Base-by-base conservation (phyloP, 192 early-diverging fungal genomes). In the Coemansia sp. region DNA sequence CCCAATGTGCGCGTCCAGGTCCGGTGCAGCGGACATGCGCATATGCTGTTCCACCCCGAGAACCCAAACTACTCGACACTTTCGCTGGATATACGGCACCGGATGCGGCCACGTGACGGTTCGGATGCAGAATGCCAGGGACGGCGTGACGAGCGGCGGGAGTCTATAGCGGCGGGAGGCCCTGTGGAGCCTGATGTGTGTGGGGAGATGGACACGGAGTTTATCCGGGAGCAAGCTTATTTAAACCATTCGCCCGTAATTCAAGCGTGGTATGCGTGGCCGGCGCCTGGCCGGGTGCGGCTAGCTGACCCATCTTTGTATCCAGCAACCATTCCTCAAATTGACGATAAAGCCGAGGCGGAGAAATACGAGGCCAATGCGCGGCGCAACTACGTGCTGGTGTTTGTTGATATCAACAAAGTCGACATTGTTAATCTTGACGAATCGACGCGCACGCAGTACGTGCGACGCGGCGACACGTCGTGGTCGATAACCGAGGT, bases 241-340 rank as follows among this genome's bases (percentile, higher is more conserved):
- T 54, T 70, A 24, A 47, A 79, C 55, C 76, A 79, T 58, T 56
- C 67, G 44, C 76, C 76, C 0, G 67, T 67, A 17, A 48, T 62
- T 24, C 76, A 79, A 55, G 76, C 76, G 1, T 79, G 76, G 76
- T 79, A 79, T 54, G 73, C 76, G 58, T 79, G 76, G 76, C 76
- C 76, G n/a, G 51, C 76, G 37, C 76, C 76, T 0, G 76, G 76
- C 9, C 66, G 28, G 25, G 60, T 70, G 48, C 68, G 71, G 24
- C 40, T 53, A 6, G 37, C 67, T 0, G 71, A 79, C 61, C 23
- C 70, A 15, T 26, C 58, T 25, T 61, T 79, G 12, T 79, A 79
- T 31, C 76, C 76, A 15, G 9, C 18, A 0, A 65, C 61, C 12
- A 73, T 79, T 4, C 54, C 70, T 26, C 57, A 57, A 23, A 73